phyloP scores from a whole-genome alignment of 768 basidiomycete species.

The Pleurotus salmoneostramineus region DNA sequence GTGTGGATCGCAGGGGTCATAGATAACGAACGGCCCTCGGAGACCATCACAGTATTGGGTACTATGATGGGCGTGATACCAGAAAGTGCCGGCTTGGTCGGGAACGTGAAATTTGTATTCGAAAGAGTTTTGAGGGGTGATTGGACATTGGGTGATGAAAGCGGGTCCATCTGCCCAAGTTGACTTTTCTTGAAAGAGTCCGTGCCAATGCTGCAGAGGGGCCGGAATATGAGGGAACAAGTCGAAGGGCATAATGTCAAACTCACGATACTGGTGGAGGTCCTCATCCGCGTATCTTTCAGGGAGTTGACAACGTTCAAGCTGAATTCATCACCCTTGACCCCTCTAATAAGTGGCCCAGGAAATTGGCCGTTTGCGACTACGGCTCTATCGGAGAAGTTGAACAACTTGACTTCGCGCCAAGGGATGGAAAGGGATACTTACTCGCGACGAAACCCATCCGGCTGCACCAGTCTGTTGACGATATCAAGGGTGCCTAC shows the following conservation, averaged over 20 bases:
- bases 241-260: neutral
- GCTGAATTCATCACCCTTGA: constrained; percentile 29
- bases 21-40: constrained; percentile 35
- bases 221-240: neutral
- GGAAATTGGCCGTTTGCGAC: constrained; percentile 35
- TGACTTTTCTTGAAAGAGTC: constrained; percentile 26
- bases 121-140: constrained; percentile 25
- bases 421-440: neutral
- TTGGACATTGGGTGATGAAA: constrained; percentile 29
- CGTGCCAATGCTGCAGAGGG: constrained; percentile 27
- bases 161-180: constrained; percentile 29
- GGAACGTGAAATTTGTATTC: constrained; percentile 24
- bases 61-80: constrained; percentile 31
- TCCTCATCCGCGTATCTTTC: constrained; percentile 1
- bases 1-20: constrained; percentile 29
- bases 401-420: neutral
- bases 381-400: constrained; percentile 26
- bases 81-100: constrained; percentile 23
- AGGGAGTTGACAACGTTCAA: constrained; percentile 3
- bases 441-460: constrained; percentile 10
- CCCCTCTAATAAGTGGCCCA: constrained; percentile 30
- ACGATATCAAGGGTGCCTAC: constrained; percentile 6
- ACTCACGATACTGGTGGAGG: constrained; percentile 28
- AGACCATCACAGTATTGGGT: constrained; percentile 43
- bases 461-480: constrained; percentile 6